These are phyloP conservation scores for Rubia yunnanensis DNA, from an alignment of 257 asterid genomes.

Conservation along the genomic window DNA sequence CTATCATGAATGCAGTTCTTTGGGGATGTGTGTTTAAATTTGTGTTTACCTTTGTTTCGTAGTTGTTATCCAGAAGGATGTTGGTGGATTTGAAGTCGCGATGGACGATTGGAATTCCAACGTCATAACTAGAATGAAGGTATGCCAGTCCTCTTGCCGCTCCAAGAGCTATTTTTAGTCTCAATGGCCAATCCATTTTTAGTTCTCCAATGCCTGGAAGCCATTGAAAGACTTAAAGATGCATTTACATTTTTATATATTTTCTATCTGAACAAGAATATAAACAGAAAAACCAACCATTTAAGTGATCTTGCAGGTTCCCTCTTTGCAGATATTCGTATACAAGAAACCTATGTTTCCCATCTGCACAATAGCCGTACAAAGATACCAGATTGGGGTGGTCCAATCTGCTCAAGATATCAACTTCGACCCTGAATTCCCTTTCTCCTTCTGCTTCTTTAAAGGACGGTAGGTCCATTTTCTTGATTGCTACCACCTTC, in stretches of 20 bases:
- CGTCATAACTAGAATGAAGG: slow-evolving; percentile 80
- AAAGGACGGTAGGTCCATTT: slow-evolving; percentile 80
- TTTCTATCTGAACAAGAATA: background rate
- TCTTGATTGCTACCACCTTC: slow-evolving; percentile 90
- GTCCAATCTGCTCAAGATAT: slow-evolving; percentile 90
- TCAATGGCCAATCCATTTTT: slow-evolving; percentile 86
- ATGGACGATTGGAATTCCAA: slow-evolving; percentile 88
- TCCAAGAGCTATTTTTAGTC: slow-evolving; percentile 77
- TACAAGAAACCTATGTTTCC: slow-evolving; percentile 89
- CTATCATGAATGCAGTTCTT: slow-evolving; percentile 5
- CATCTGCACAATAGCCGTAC: slow-evolving; percentile 91
- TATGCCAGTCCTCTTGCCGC: slow-evolving; percentile 95
- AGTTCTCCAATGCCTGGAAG: slow-evolving; percentile 57
- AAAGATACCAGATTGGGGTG: slow-evolving; percentile 85
- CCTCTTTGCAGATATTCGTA: slow-evolving; percentile 83
- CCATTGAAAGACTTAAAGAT: slow-evolving; percentile 1
- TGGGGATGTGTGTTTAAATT: background rate
- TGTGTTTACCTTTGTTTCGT: slow-evolving; percentile 70
- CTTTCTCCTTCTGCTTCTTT: slow-evolving; percentile 90
- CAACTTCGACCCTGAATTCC: slow-evolving; percentile 91
- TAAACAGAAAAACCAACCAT: slow-evolving; percentile 39
- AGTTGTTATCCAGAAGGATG: slow-evolving; percentile 69
- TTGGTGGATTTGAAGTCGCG: slow-evolving; percentile 96
- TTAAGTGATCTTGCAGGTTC: slow-evolving; percentile 82
- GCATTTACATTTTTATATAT: background rate